Base-by-base conservation (phyloP, 164 flowering plant species). In the Magnolia officinalis region DNA sequence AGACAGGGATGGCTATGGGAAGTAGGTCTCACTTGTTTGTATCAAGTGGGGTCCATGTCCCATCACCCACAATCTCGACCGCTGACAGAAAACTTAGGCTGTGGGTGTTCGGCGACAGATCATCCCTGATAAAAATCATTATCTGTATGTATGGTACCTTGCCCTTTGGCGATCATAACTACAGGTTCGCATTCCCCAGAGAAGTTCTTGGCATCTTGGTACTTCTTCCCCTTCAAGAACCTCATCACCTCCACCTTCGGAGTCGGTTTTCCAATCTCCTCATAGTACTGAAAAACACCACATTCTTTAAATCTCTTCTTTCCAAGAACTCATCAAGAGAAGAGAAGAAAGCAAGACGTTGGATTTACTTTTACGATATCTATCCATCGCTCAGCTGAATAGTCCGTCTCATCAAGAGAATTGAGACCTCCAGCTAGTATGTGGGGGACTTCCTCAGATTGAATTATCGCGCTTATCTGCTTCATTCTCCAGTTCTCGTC, bases 401-500 rank as follows among this genome's bases (percentile, higher is more conserved):
- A 96, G 84, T 96, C 99, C n/a, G 94, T 84, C 83, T 86, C 91
- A 16, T 93, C 95, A 1, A 94, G 88, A 14, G 99, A 90, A 79
- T 94, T 96, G 6, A 96, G 91, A 14, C 95, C 98, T 75, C 99
- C 99, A 1, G 92, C 94, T 65, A 96, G 81, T 67, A 96, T 90
- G 77, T 96, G 96, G 0, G 98, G 94, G 8, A 72, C 85, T 14
- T 89, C 86, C 16, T 74, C 80, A 2, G 94, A 86, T 78, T 87
- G 82, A 49, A 96, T 88, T 50, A 91, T 92, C 8, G 99, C 89
- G 67, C 86, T 84, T 20, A 96, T 88, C 82, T 96, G 99, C 79
- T 94, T 96, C 98, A 96, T 92, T 76, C 99, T 77, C 99, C 99
- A 96, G 55, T 83, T 89, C 82, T 96, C 99, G 66, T 94, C 95